phyloP scores from a whole-genome alignment of 2,329 filamentous ascomycete genomes.

The Fusarium coffeatum region DNA sequence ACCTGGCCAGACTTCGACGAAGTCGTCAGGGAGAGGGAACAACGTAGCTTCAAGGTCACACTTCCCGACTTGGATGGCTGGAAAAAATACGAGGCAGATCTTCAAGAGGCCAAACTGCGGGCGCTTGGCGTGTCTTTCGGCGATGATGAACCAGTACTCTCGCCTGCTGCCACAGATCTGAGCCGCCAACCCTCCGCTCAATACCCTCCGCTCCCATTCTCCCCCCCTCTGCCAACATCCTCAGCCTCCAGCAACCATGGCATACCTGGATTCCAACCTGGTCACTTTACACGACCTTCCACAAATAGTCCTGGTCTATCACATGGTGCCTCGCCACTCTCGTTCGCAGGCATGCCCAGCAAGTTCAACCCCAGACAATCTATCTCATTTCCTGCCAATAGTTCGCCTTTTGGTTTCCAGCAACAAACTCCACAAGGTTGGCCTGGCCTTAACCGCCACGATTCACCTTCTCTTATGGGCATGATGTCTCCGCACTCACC shows the following conservation, averaged over 20 bases:
- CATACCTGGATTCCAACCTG: conserved; percentile 66
- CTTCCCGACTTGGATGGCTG: conserved; percentile 77
- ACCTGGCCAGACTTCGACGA: conserved; percentile 75
- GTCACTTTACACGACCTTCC: conserved; percentile 69
- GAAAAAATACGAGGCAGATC: conserved; percentile 82
- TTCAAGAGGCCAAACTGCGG: conserved; percentile 91
- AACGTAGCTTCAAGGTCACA: conserved; percentile 68
- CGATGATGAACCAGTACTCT: conserved; percentile 76
- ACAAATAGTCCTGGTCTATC: conserved; percentile 72
- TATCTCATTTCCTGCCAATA: conserved; percentile 71
- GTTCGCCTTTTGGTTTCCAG: conserved; percentile 75
- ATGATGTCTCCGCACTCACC: conserved; percentile 74
- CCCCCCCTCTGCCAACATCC: conserved; percentile 82
- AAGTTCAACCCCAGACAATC: conserved; percentile 79
- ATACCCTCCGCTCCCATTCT: conserved; percentile 82
- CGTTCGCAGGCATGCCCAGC: conserved; percentile 69
- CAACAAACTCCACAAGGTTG: conserved; percentile 66
- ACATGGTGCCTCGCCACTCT: conserved; percentile 77
- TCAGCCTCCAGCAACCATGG: conserved; percentile 78
- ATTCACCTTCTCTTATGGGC: conserved; percentile 71
- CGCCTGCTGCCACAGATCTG: conserved; percentile 71
- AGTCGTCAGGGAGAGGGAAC: conserved; percentile 64
- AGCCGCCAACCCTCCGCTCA: conserved; percentile 78
- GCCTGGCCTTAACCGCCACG: conserved; percentile 65
- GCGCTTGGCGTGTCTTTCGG: conserved; percentile 88